Evolutionary conservation across 2,329 filamentous ascomycete species (phyloP).

Genomic region (Shiraia bambusicola): DNA sequence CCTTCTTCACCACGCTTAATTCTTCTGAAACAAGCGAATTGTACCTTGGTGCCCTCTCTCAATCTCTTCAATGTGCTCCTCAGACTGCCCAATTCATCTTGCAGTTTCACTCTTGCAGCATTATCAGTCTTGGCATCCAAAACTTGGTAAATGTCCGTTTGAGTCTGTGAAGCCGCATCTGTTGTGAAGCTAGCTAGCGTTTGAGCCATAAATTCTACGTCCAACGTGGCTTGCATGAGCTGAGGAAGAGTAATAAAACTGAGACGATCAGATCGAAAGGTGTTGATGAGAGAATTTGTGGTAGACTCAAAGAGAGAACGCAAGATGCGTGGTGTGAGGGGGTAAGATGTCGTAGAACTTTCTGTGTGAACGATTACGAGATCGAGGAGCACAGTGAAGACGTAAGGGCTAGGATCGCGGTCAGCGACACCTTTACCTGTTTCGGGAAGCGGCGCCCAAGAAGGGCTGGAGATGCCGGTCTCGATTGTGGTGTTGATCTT

Average conservation of each 20-base stretch:
- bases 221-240: slow-evolving; percentile 94
- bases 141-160: slow-evolving; percentile 89
- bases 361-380: slow-evolving; percentile 92
- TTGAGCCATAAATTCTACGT: slow-evolving; percentile 95
- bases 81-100: slow-evolving; percentile 88
- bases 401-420: slow-evolving; percentile 77
- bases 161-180: slow-evolving; percentile 74
- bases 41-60: slow-evolving; percentile 40
- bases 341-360: slow-evolving; percentile 57
- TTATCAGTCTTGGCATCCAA: slow-evolving; percentile 88
- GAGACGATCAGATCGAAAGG: slow-evolving; percentile 61
- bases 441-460: slow-evolving; percentile 66
- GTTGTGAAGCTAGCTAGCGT: slow-evolving; percentile 89
- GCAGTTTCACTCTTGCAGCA: slow-evolving; percentile 74
- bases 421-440: slow-evolving; percentile 51
- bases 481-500: slow-evolving; percentile 68
- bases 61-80: slow-evolving; percentile 74
- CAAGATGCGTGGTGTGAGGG: slow-evolving; percentile 77
- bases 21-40: slow-evolving; percentile 42
- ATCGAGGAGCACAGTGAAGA: slow-evolving; percentile 81
- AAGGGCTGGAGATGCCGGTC: slow-evolving; percentile 67
- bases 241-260: slow-evolving; percentile 72
- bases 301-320: slow-evolving; percentile 84
- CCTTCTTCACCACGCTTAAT: slow-evolving; percentile 21
- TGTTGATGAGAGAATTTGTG: slow-evolving; percentile 75